Percentiles rank a stretch among this genome's conserved stretches.
Conservation (phyloP, 2,329 filamentous ascomycete species). For the Aaosphaeria pasadenensis region DNA sequence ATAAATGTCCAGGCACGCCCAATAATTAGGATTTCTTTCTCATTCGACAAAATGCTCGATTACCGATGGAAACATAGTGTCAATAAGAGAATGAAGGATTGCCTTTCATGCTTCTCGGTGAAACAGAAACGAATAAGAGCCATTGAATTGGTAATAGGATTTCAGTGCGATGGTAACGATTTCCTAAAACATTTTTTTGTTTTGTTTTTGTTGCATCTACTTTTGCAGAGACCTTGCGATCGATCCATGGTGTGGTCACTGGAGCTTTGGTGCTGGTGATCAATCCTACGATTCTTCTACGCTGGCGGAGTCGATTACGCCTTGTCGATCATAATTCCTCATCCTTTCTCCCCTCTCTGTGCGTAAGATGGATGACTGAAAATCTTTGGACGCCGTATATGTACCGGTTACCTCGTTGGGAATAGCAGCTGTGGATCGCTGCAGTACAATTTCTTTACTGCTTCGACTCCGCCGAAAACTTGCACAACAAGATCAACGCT, state of each 20-base stretch:
- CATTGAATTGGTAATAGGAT: conserved; percentile 7
- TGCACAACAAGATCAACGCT: conserved; percentile 12
- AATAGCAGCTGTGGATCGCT: conserved; percentile 19
- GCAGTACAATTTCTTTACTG: conserved; percentile 17
- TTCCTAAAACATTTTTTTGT: background rate
- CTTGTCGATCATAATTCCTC: background rate
- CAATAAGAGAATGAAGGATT: conserved; percentile 15
- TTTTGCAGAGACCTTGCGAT: background rate
- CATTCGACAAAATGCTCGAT: no score
- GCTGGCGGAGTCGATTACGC: background rate
- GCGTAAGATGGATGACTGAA: background rate
- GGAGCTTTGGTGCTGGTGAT: conserved; percentile 18
- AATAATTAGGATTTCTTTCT: no score
- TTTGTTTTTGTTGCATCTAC: no score
- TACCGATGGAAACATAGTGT: conserved; percentile 13
- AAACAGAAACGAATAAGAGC: conserved; percentile 6
- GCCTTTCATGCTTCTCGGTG: conserved; percentile 21
- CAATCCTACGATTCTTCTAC: background rate
- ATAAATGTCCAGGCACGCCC: no score
- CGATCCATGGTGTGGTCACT: conserved; percentile 26
- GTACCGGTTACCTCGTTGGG: conserved; percentile 15
- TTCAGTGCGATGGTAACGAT: conserved; percentile 9
- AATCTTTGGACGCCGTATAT: conserved; percentile 9
- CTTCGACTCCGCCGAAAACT: conserved; percentile 13
- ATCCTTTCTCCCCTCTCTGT: background rate